These are phyloP conservation scores for Euclidium syriacum DNA, from an alignment of 345 rosid genomes.

Conservation along the genomic window DNA sequence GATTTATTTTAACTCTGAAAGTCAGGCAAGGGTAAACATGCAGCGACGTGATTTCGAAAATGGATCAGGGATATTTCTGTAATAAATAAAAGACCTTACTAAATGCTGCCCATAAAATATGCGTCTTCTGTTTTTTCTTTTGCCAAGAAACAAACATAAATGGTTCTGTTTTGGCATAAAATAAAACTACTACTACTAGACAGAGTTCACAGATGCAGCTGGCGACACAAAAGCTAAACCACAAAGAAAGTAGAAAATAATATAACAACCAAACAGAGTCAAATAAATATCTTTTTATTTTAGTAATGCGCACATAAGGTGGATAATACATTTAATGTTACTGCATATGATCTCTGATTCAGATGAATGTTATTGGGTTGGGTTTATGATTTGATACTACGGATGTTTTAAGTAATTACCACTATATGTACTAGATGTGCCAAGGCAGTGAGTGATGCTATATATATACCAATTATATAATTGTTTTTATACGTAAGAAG, in stretches of 20 bases:
- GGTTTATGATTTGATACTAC: background rate
- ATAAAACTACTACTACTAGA: slow-evolving; percentile 6
- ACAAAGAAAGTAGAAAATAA: slow-evolving; percentile 3
- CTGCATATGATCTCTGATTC: background rate
- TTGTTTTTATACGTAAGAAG: background rate
- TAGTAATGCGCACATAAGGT: background rate
- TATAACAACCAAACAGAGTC: background rate
- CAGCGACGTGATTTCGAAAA: slow-evolving; percentile 29
- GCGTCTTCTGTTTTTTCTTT: background rate
- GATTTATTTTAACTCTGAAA: slow-evolving; percentile 9
- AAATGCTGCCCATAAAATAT: background rate
- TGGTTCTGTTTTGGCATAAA: slow-evolving; percentile 20
- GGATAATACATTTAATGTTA: background rate
- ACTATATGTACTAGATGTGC: too few species aligned
- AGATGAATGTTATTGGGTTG: background rate
- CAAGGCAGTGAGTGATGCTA: background rate
- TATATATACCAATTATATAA: too few species aligned
- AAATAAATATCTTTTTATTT: background rate
- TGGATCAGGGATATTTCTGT: slow-evolving; percentile 17
- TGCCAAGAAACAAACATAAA: slow-evolving; percentile 7
- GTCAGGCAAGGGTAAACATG: slow-evolving; percentile 26
- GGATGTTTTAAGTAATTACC: background rate
- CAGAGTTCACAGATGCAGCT: slow-evolving; percentile 21
- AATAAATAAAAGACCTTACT: slow-evolving; percentile 5
- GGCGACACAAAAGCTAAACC: slow-evolving; percentile 19